Evolutionary conservation across 352 stramenopile species (phyloP).

Genomic region (Pythium apleroticum): DNA sequence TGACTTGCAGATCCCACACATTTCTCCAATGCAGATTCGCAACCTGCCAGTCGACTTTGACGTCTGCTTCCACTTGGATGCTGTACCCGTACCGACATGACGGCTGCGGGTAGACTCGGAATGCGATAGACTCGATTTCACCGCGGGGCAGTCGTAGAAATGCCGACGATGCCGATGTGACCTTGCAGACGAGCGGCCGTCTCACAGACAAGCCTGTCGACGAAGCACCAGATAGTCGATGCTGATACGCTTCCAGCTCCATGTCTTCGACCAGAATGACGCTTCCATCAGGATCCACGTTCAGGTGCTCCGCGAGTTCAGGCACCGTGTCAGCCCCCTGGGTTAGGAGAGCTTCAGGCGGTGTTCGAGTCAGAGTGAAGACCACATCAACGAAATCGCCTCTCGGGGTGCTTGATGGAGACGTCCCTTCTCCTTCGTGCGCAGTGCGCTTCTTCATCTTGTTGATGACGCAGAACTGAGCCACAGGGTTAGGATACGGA

Average conservation of each 20-base stretch:
- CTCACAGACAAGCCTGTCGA: not conserved
- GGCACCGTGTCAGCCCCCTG: not conserved
- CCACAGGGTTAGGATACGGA: slow-evolving; percentile 41
- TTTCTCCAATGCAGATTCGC: slow-evolving; percentile 50
- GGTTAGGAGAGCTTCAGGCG: not conserved
- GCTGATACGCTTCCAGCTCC: slow-evolving; percentile 5
- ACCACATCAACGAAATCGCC: slow-evolving; percentile 15
- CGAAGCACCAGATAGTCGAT: slow-evolving; percentile 3
- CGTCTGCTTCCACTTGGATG: slow-evolving; percentile 50
- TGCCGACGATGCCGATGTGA: slow-evolving; percentile 41
- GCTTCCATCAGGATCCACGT: slow-evolving; percentile 47
- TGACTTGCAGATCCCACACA: slow-evolving; percentile 40
- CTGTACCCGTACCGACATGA: slow-evolving; percentile 56
- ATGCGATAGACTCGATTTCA: slow-evolving; percentile 28
- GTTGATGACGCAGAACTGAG: slow-evolving; percentile 43
- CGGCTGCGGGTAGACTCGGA: slow-evolving; percentile 48
- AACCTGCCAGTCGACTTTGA: slow-evolving; percentile 41
- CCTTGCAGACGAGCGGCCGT: slow-evolving; percentile 29
- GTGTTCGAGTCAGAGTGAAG: slow-evolving; percentile 13
- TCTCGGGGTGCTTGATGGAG: not conserved
- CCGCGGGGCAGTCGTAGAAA: slow-evolving; percentile 29
- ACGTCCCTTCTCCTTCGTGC: slow-evolving; percentile 31
- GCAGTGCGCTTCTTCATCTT: slow-evolving; percentile 14
- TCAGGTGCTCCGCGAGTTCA: slow-evolving; percentile 22
- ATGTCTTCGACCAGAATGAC: slow-evolving; percentile 50